Base-by-base conservation (phyloP, 495 filamentous ascomycete species). In the Trichocladium antarcticum region DNA sequence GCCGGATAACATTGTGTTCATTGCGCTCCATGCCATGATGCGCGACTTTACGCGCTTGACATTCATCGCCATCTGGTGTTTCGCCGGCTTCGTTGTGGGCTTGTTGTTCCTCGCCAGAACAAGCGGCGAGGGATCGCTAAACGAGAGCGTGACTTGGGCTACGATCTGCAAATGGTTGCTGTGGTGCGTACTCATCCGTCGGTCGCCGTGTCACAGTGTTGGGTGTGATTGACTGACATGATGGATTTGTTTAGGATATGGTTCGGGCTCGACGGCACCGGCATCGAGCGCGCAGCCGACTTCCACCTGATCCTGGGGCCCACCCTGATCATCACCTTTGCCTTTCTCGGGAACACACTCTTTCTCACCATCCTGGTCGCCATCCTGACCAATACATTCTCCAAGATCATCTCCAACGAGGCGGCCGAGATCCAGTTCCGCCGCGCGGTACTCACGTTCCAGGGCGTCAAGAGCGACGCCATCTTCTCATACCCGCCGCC, bases 91-190 rank as follows among this genome's bases (percentile, higher is more conserved):
- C 55, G 65, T 83, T 2, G 63, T 83, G 16, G 73, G 75, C n/a
- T 66, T 83, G 62, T 57, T 65, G 22, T 82, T 80, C 78, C 73
- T 83, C 4, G 55, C 61, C n/a, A 52, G 54, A 8, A 60, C 58
- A 1, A 55, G 55, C 20, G 53, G 52, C 22, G 43, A 54, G 8
- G 56, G 50, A 19, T 60, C 67, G 50, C 47, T 64, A 3, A 59
- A 59, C 16, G 49, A 56, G 22, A 62, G 68, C 31, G 53, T 63
- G 2, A 49, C 42, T 5, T 65, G 58, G 57, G 61, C 75, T 37
- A 80, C 76, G 3, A 79, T 83, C 45, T 70, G 70, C 6, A 82
- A 81, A 56, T 83, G 79, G 79, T 78, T 83, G 67, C 62, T 83
- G 3, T 82, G 76, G 55, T 55, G 51, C 15, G 53, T 43, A 2